Evolutionary conservation across 768 basidiomycete species (phyloP), one percentile per base, ranked within the genome.

Genomic region (Termitomyces sp.): DNA sequence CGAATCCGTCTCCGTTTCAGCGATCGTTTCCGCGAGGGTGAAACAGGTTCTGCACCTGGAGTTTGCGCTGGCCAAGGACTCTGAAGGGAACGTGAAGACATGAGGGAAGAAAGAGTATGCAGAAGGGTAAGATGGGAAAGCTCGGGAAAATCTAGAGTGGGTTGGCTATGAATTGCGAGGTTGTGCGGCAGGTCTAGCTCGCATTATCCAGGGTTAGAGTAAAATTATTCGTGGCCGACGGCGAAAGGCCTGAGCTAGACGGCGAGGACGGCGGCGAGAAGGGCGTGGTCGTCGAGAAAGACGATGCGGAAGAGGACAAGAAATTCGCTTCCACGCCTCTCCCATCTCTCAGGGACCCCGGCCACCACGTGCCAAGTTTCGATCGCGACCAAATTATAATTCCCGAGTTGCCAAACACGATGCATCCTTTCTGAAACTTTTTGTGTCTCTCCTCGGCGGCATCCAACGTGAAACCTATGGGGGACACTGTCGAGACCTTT

Each of bases 51-150:
- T 7, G 37, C n/a, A 47, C 44, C 35, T 14, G 70, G 53, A 0
- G 80, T 83, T 65, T 65, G 70, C 11, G 56, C 58, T 35, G 82
- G 82, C 79, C 78, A 79, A 49, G 71, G 77, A 45, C 60, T 64
- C 54, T 70, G 57, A 21, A 64, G 65, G 15, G 69, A 63, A 56
- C 66, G 64, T 44, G 68, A 57, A 43, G 70, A 47, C 78, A 82
- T 82, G 62, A 61, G 15, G 40, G 28, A 41, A 46, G 24, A 46
- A 46, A 51, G 45, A 26, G 37, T 37, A 46, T 38, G 45, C 22
- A 32, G 47, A 64, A 60, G 62, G 60, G 56, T 55, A 54, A 57
- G 47, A 38, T 61, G 61, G 62, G 57, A 61, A 61, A 56, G 66
- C 45, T 64, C 60, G 47, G 44, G 51, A 58, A 56, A 54, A 61